Evolutionary conservation across 805 yeast species (phyloP), one percentile per base, ranked within the genome.

Genomic region (Saturnispora hagleri): DNA sequence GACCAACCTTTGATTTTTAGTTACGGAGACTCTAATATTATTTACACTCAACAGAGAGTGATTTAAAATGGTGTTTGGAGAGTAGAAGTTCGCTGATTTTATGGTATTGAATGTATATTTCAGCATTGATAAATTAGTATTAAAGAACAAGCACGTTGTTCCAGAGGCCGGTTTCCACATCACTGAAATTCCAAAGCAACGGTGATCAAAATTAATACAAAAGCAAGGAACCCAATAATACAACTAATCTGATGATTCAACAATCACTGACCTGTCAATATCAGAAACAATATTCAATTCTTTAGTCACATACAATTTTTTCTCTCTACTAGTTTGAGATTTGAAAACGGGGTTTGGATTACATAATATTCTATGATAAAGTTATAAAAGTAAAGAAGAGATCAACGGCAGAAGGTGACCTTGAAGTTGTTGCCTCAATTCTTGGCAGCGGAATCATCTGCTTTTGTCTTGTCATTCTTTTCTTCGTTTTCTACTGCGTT

Each of bases 401-500:
- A 38, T 13, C 18, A 38, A 18, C 13, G 17, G 15, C 42, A 38
- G 13, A 9, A 38, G 9, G 20, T 18, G 7, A 20, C 17, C 22
- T 38, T 9, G 4, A 38, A 18, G 9, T 17, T 20, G 4, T 3
- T 3, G 42, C 22, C 4, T 38, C 22, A 38, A 24, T 18, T 38
- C 18, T 38, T 38, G 22, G 22, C 24, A 18, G 42, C 7, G 6
- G 42, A 10, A 9, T 38, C 42, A 6, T 51, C 57, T n/a, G 59
- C 58, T 44, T 56, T 49, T 20, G 26, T 56, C n/a, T 22, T 45
- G 10, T 46, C 55, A n/a, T 40, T 51, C 43, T 40, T 28, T 20
- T 55, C 59, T 17, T 66, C 69, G 10, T 62, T 59, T 27, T 68
- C 65, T 6, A 72, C 72, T 8, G 55, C 55, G 51, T 68, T 74